phyloP scores from a whole-genome alignment of 805 yeast species.

The Maudiozyma barnettii region DNA sequence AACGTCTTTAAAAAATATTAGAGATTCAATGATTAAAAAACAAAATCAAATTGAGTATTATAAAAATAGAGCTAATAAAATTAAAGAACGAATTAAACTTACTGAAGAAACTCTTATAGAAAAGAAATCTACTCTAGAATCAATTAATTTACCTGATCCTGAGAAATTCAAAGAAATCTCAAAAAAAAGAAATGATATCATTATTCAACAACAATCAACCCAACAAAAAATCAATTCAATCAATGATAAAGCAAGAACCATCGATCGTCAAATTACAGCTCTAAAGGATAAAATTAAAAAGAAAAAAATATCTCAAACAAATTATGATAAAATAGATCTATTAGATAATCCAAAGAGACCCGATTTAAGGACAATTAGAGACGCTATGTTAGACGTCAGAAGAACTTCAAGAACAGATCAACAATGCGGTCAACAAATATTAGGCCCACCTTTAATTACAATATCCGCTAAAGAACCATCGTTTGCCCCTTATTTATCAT shows the following conservation, averaged over 20 bases:
- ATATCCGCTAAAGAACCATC: constrained; percentile 42
- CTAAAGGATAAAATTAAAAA: constrained; percentile 28
- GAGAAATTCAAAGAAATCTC: constrained; percentile 9
- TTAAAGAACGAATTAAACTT: constrained; percentile 10
- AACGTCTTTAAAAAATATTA: constrained; percentile 11
- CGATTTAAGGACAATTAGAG: constrained; percentile 26
- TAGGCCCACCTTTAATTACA: constrained; percentile 67
- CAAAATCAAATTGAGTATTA: constrained; percentile 15
- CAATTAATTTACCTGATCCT: constrained; percentile 12
- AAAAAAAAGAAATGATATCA: constrained; percentile 18
- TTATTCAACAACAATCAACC: constrained; percentile 11
- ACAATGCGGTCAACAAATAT: constrained; percentile 36
- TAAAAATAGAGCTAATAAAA: constrained; percentile 13
- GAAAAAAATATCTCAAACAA: constrained; percentile 31
- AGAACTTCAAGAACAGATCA: constrained; percentile 24
- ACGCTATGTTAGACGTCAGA: constrained; percentile 28
- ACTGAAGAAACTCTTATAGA: constrained; percentile 7
- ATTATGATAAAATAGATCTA: constrained; percentile 44
- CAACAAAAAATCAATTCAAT: constrained; percentile 16
- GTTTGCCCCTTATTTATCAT: constrained; percentile 49
- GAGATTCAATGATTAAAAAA: constrained; percentile 12
- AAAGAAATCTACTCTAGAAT: constrained; percentile 5
- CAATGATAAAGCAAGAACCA: constrained; percentile 26
- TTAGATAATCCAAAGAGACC: constrained; percentile 28
- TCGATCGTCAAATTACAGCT: constrained; percentile 34